Conservation (phyloP, 352 stramenopile genomes). For the Blastocystis sp. region DNA sequence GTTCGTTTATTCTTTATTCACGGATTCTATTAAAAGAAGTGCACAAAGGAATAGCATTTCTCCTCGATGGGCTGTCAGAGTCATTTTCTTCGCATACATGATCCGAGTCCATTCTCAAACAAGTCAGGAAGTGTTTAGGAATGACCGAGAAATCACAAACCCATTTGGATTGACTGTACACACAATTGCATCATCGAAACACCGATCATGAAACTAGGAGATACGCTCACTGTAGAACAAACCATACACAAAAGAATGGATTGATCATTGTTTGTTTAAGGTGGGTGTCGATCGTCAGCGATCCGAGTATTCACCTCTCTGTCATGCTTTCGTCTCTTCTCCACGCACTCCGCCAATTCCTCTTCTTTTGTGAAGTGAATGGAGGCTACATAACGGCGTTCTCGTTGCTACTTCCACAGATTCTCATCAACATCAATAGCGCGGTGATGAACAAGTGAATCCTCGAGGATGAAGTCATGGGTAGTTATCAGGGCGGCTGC, state of each 20-base stretch:
- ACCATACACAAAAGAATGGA: background rate
- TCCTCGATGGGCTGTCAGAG: no score
- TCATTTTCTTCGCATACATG: no score
- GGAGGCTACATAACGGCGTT: conserved; percentile 5
- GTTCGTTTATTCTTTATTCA: no score
- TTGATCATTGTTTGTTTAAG: background rate
- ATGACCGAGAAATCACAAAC: no score
- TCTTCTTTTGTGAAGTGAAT: conserved; percentile 44
- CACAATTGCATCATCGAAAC: no score
- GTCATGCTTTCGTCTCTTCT: background rate
- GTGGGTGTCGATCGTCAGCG: background rate
- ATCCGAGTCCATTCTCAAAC: no score
- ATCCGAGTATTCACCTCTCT: background rate
- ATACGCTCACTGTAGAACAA: background rate
- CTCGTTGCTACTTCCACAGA: background rate
- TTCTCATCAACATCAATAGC: conserved; percentile 32
- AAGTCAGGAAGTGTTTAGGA: no score
- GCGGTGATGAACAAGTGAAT: conserved; percentile 15
- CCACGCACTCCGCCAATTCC: background rate
- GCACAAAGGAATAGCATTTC: no score
- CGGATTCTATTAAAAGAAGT: no score
- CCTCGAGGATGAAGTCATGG: background rate
- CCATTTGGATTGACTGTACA: no score
- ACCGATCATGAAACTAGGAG: no score
- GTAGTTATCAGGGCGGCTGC: conserved; percentile 31